Evolutionary conservation across 228 moss, liverwort and hornwort species (phyloP).

Genomic region (Sphagnum fallax): DNA sequence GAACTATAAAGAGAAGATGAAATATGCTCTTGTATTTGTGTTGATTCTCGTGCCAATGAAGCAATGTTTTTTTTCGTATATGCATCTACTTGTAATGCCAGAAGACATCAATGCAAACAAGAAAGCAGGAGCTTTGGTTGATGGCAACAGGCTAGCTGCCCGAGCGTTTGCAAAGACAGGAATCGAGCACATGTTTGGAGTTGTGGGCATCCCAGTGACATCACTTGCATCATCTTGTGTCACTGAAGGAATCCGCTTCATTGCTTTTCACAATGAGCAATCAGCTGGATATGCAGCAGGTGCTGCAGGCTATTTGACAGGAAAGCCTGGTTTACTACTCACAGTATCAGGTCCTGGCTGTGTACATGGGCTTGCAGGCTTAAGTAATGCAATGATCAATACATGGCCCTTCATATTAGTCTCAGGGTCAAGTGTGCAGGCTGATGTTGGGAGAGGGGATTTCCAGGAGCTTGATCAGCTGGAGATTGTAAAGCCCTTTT

Average conservation of each 20-base stretch:
- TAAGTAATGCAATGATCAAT: slow-evolving; percentile 93
- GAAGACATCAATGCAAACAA: slow-evolving; percentile 1
- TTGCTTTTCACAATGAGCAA: slow-evolving; percentile 99
- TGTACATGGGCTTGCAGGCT: slow-evolving; percentile 92
- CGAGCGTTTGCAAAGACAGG: slow-evolving; percentile 77
- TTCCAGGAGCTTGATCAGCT: slow-evolving; percentile 95
- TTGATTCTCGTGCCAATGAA: too few species aligned
- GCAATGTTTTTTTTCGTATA: too few species aligned
- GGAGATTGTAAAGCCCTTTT: slow-evolving; percentile 81
- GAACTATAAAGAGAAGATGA: too few species aligned
- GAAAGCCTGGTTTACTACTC: slow-evolving; percentile 85
- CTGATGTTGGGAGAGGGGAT: slow-evolving; percentile 89
- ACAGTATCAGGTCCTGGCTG: slow-evolving; percentile 96
- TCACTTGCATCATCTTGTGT: slow-evolving; percentile 71
- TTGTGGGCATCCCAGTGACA: slow-evolving; percentile 92
- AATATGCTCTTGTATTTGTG: too few species aligned
- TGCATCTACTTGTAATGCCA: too few species aligned
- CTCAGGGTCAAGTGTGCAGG: slow-evolving; percentile 93
- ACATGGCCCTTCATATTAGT: slow-evolving; percentile 90
- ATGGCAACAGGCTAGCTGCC: slow-evolving; percentile 79
- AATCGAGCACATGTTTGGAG: slow-evolving; percentile 91
- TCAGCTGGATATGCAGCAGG: slow-evolving; percentile 98
- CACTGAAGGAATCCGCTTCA: slow-evolving; percentile 90
- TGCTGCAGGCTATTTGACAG: slow-evolving; percentile 86
- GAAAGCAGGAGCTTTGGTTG: slow-evolving; percentile 27